These are phyloP conservation scores for Metschnikowia sp. DNA, from an alignment of 805 yeast genomes.

Conservation along the genomic window DNA sequence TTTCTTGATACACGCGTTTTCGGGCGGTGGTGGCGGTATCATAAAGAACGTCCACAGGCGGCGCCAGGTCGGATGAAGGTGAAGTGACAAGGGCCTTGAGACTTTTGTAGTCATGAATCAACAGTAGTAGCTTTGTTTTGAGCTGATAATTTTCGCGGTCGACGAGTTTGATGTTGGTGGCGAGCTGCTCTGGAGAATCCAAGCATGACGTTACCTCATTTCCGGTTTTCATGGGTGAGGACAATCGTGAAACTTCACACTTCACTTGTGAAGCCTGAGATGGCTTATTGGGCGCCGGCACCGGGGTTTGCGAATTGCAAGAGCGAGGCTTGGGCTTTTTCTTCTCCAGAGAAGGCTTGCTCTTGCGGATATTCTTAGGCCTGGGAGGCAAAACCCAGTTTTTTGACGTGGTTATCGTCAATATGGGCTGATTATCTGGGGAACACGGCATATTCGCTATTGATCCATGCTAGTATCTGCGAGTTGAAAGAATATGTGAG, in stretches of 20 bases:
- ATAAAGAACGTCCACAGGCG: slow-evolving; percentile 9
- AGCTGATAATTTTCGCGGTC: slow-evolving; percentile 34
- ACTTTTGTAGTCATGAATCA: slow-evolving; percentile 40
- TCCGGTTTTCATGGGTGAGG: not conserved
- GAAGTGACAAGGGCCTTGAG: slow-evolving; percentile 29
- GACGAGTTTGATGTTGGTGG: slow-evolving; percentile 17
- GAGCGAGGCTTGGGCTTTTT: slow-evolving; percentile 5
- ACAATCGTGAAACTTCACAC: too few species aligned
- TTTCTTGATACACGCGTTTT: slow-evolving; percentile 17
- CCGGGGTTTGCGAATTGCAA: slow-evolving; percentile 21
- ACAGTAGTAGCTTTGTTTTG: slow-evolving; percentile 31
- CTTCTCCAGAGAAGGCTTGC: slow-evolving; percentile 14
- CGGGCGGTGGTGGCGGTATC: slow-evolving; percentile 20
- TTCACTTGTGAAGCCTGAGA: not conserved
- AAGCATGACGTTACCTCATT: not conserved
- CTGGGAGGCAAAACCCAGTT: slow-evolving; percentile 22
- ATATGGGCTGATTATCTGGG: slow-evolving; percentile 15
- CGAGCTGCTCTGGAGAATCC: slow-evolving; percentile 13
- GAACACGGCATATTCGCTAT: not conserved
- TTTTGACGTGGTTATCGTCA: slow-evolving; percentile 18
- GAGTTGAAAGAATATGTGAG: too few species aligned
- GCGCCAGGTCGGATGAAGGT: slow-evolving; percentile 1
- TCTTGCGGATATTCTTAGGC: slow-evolving; percentile 19
- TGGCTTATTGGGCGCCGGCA: not conserved
- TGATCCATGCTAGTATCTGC: slow-evolving; percentile 8